A percentile compares a stretch with the other conserved stretches of the same genome.
Evolutionary conservation across 2,329 filamentous ascomycete species (phyloP).

Genomic region (Cordyceps sp.): DNA sequence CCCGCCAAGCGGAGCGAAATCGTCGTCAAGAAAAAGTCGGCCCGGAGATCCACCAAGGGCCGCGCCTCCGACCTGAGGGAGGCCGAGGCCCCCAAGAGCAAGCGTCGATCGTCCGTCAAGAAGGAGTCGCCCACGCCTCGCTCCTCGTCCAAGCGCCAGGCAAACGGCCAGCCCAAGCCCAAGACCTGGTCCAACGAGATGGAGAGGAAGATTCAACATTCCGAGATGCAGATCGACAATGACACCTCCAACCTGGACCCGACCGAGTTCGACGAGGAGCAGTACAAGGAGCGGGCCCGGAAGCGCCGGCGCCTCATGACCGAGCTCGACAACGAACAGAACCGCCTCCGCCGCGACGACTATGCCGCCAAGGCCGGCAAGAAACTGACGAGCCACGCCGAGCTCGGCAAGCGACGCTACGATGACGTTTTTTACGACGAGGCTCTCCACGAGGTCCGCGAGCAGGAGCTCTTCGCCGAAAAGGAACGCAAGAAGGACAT

Average conservation of each 20-base stretch:
- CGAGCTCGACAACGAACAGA: conserved; percentile 43
- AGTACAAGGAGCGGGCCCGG: conserved; percentile 37
- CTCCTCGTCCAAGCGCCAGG: conserved; percentile 38
- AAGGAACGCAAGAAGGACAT: conserved; percentile 99
- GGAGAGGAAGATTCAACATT: conserved; percentile 22
- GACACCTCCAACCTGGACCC: conserved; percentile 28
- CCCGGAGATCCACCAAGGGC: conserved; percentile 25
- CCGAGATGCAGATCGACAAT: conserved; percentile 24
- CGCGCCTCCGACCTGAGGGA: conserved; percentile 34
- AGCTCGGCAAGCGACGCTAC: conserved; percentile 59
- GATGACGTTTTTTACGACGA: conserved; percentile 62
- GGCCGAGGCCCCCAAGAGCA: conserved; percentile 28
- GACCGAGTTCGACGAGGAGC: conserved; percentile 23
- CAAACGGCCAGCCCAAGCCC: conserved; percentile 47
- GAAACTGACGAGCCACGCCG: conserved; percentile 52
- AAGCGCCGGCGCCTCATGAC: conserved; percentile 57
- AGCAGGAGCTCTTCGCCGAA: conserved; percentile 79
- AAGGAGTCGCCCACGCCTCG: conserved; percentile 29
- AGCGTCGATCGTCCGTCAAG: conserved; percentile 33
- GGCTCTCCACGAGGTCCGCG: conserved; percentile 73
- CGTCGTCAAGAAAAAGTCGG: conserved; percentile 13
- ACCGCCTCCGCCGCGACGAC: conserved; percentile 44
- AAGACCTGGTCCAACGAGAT: conserved; percentile 40
- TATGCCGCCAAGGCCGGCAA: conserved; percentile 39
- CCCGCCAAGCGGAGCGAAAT: conserved; percentile 11